Percentiles rank a stretch among this genome's conserved stretches.
Evolutionary conservation across 805 yeast genomes (phyloP).

Genomic region (Millerago galiae): DNA sequence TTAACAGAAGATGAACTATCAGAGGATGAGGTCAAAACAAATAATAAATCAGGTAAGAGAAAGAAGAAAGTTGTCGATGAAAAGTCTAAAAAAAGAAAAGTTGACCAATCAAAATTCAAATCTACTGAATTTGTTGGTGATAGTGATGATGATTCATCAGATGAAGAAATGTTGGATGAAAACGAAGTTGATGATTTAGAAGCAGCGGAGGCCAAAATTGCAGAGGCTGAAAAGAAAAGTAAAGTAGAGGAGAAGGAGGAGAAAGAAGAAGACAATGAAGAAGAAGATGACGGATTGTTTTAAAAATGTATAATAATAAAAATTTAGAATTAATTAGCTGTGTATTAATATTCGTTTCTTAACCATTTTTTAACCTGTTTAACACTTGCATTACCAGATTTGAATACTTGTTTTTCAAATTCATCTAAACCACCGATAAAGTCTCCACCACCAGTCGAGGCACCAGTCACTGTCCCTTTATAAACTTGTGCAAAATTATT

Average conservation of each 20-base stretch:
- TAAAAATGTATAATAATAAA: constrained; percentile 1
- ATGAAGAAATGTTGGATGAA: constrained; percentile 13
- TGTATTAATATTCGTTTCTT: constrained; percentile 13
- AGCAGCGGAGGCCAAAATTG: constrained; percentile 17
- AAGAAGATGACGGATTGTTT: constrained; percentile 17
- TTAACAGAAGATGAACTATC: constrained; percentile 41
- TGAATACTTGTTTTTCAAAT: constrained; percentile 59
- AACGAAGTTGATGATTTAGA: constrained; percentile 8
- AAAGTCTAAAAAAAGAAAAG: constrained; percentile 25
- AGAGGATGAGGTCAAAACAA: constrained; percentile 20
- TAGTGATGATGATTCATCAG: constrained; percentile 34
- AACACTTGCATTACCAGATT: constrained; percentile 43
- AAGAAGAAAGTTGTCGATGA: constrained; percentile 28
- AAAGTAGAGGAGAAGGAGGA: constrained; percentile 3
- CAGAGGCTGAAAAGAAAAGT: constrained; percentile 5
- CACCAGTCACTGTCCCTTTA: constrained; percentile 29
- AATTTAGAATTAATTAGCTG: not conserved
- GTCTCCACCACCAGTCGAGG: constrained; percentile 1
- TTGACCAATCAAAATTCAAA: constrained; percentile 25
- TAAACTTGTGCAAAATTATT: constrained; percentile 53
- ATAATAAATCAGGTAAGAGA: constrained; percentile 16
- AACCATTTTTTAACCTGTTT: constrained; percentile 40
- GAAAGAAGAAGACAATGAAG: constrained; percentile 5
- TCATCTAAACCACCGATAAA: constrained; percentile 48
- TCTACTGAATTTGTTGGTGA: constrained; percentile 35